Conservation (phyloP, 352 stramenopile genomes). For the Pseudoperonospora humuli region DNA sequence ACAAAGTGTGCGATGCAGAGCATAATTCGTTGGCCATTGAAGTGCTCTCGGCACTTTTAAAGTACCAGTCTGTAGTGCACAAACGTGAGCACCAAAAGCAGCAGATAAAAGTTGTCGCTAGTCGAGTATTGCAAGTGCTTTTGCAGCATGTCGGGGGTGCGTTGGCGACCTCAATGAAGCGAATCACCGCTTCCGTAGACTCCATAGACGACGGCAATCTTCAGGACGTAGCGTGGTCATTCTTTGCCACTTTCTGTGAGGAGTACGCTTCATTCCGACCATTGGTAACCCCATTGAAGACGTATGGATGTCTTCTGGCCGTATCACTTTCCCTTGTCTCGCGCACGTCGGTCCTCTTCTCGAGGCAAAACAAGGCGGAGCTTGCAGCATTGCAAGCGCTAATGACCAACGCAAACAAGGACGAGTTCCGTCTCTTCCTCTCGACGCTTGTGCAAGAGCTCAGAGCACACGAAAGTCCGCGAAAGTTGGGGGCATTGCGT, state of each 20-base stretch:
- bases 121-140: conserved; percentile 13
- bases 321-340: conserved; percentile 29
- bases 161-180: conserved; percentile 42
- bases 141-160: conserved; percentile 22
- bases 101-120: not conserved
- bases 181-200: conserved; percentile 15
- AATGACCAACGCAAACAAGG: conserved; percentile 51
- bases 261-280: conserved; percentile 41
- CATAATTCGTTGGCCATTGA: conserved; percentile 28
- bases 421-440: conserved; percentile 61
- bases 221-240: conserved; percentile 29
- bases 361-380: conserved; percentile 8
- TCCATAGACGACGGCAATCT: conserved; percentile 7
- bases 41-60: too few species aligned
- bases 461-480: conserved; percentile 18
- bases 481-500: conserved; percentile 49
- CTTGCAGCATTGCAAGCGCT: conserved; percentile 34
- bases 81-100: conserved; percentile 13
- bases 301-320: conserved; percentile 55
- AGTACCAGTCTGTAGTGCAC: conserved; percentile 27
- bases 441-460: conserved; percentile 54
- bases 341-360: not conserved
- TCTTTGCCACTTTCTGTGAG: conserved; percentile 49
- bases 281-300: conserved; percentile 38
- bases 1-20: conserved; percentile 12